Evolutionary conservation across 2,329 filamentous ascomycete genomes (phyloP), one percentile per base, ranked within the genome.

Genomic region (Pseudogymnoascus sp.): DNA sequence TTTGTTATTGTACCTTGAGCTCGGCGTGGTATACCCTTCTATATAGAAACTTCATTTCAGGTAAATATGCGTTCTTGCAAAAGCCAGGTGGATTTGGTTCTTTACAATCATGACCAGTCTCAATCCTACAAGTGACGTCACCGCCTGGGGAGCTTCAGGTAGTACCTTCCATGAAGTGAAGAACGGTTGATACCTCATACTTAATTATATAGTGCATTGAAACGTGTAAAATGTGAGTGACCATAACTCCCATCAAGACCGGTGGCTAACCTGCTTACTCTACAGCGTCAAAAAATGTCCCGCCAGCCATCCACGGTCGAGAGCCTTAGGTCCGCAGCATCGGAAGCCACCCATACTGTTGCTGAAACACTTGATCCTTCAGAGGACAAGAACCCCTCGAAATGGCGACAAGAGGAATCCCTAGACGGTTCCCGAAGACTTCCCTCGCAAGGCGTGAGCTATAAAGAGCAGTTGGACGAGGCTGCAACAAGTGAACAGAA

Each of bases 401-500:
- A 59, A 64, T 67, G 59, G 58, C 52, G 18, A 12, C 25, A 55
- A 49, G 23, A 38, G 49, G 12, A 66, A 67, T 14, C 66, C 65
- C 60, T 63, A 61, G 14, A 66, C 63, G 59, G 69, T 69, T 59
- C 16, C 14, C 1, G 62, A 67, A 37, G 67, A 67, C 3, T 68
- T 69, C 25, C 64, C 41, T 16, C 63, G 64, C 61, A 65, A 61
- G 52, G 69, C 67, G 40, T 66, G 69, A 2, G 61, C 58, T 67
- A 65, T 35, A 71, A 71, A 43, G 64, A 71, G 35, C 64, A 68
- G 63, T 64, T 71, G 55, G 68, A 70, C 37, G 59, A 66, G 25
- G 69, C 69, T 59, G 68, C 68, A 12, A 16, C 28, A 16, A 62
- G 55, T n/a, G 59, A n/a, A 5, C 55, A 28, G 35, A 35, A 11